A percentile compares a stretch with the other conserved stretches of the same genome.
Evolutionary conservation across 1,284 basidiomycete species (phyloP).

Genomic region (Thelephora terrestris): DNA sequence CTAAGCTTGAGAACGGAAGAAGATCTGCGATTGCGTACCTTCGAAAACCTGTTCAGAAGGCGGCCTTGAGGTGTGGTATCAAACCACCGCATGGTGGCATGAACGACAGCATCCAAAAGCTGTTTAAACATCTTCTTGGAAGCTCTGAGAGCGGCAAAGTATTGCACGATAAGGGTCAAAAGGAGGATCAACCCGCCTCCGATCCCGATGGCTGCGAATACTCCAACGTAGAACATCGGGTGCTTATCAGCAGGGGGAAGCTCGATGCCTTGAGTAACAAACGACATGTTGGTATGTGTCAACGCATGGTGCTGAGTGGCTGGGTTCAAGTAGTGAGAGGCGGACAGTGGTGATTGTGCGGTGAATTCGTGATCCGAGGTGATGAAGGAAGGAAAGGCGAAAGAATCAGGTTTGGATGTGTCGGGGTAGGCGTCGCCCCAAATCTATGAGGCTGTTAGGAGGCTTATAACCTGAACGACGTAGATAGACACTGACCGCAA

Average conservation of each 20-base stretch:
- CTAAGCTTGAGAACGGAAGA: constrained; percentile 1
- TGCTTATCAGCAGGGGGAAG: constrained; percentile 40
- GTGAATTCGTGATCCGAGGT: constrained; percentile 25
- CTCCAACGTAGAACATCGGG: constrained; percentile 53
- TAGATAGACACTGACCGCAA: constrained; percentile 40
- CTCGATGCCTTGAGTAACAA: constrained; percentile 23
- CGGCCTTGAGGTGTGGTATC: constrained; percentile 45
- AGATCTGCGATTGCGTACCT: constrained; percentile 24
- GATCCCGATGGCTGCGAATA: constrained; percentile 49
- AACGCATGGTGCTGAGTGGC: constrained; percentile 10
- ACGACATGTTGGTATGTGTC: constrained; percentile 14
- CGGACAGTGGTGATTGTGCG: constrained; percentile 27
- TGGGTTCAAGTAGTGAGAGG: constrained; percentile 13
- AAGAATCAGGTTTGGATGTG: constrained; percentile 8
- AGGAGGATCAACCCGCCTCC: constrained; percentile 36
- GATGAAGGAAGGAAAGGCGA: constrained; percentile 21
- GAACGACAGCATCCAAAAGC: constrained; percentile 46
- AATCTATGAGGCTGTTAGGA: constrained; percentile 22
- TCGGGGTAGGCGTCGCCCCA: constrained; percentile 53
- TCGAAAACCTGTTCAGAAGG: constrained; percentile 59
- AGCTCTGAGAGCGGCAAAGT: constrained; percentile 51
- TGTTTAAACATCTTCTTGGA: constrained; percentile 49
- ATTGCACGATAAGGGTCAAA: constrained; percentile 39
- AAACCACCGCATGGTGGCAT: constrained; percentile 50
- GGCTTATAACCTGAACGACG: background rate